Base-by-base conservation (phyloP, 2,329 filamentous ascomycete genomes). In the Paracorniculantispora psalliotae region DNA sequence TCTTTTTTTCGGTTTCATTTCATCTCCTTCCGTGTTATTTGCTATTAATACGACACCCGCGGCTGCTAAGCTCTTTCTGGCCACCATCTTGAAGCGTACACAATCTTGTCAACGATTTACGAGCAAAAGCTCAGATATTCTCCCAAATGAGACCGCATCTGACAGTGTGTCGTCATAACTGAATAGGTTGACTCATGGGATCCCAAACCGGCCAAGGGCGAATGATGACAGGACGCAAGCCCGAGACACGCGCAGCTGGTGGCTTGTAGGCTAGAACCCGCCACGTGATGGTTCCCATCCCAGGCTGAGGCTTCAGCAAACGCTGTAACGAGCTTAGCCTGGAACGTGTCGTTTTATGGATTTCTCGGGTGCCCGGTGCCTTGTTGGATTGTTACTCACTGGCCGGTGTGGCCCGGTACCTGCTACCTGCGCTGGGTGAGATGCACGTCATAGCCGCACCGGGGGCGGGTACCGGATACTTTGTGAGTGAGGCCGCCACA, bases 391-490 rank as follows among this genome's bases (percentile, higher is more conserved):
- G 53, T 48, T 48, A 39, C 43, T 56, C 43, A 56, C 43, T 55
- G 41, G 52, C 52, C 41, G 52, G 43, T 53, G 50, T 28, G 50
- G 26, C 25, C 19, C n/a, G 49, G 13, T 39, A 8, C 25, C 19
- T 19, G 33, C 7, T 39, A 19, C 26, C 35, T 39, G 39, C 41
- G 41, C 12, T 41, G 52, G 35, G n/a, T 2, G 4, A n/a, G 30
- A 37, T 33, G 52, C 52, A 55, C 39, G 52, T 55, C 52, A 55
- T 55, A 13, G 21, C 35, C n/a, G 50, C 19, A n/a, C 43, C 15
- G n/a, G 8, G 15, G 21, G 8, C 44, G 21, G 30, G 53, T 56
- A 48, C 21, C 44, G 15, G 23, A 17, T 56, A 48, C 53, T 35
- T 47, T 33, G 30, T 6, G 25, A 10, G 13, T 26, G 13, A 1